Evolutionary conservation across 1,139 yeast species (phyloP).

Genomic region (Wickerhamomyces sp.): DNA sequence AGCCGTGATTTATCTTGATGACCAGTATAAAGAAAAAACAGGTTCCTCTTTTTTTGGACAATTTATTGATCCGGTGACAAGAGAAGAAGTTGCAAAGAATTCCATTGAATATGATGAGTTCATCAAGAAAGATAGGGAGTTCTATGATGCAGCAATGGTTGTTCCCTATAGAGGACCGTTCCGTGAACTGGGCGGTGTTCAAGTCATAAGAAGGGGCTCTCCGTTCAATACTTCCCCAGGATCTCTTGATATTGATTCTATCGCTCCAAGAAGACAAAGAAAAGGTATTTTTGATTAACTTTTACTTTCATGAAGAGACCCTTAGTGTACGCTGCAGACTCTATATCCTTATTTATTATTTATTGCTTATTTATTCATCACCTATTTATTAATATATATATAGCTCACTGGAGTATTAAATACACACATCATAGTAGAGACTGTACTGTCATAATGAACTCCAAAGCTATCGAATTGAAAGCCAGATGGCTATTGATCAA

Average conservation of each 20-base stretch:
- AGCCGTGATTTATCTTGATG: not conserved
- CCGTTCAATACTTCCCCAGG: constrained; percentile 1
- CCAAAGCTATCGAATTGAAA: no score
- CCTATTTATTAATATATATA: not conserved
- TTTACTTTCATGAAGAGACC: not conserved
- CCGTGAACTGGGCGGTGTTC: not conserved
- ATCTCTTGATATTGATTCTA: not conserved
- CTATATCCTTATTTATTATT: not conserved
- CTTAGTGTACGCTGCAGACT: not conserved
- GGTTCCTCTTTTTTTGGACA: not conserved
- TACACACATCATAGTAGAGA: no score
- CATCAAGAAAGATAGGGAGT: not conserved
- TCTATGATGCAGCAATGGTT: not conserved
- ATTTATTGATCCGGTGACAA: not conserved
- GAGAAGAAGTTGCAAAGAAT: not conserved
- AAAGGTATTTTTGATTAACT: constrained; percentile 3
- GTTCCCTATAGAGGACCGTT: not conserved
- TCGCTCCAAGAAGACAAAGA: constrained; percentile 4
- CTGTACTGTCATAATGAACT: no score
- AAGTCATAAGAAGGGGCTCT: constrained; percentile 17
- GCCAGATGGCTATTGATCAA: no score
- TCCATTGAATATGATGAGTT: not conserved
- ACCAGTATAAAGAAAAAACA: not conserved
- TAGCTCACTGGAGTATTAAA: no score
- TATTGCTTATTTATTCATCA: not conserved